Percentiles rank a stretch among this genome's conserved stretches.
Evolutionary conservation across 1,139 yeast species (phyloP).

Genomic region (Scheffersomyces parashehatae): DNA sequence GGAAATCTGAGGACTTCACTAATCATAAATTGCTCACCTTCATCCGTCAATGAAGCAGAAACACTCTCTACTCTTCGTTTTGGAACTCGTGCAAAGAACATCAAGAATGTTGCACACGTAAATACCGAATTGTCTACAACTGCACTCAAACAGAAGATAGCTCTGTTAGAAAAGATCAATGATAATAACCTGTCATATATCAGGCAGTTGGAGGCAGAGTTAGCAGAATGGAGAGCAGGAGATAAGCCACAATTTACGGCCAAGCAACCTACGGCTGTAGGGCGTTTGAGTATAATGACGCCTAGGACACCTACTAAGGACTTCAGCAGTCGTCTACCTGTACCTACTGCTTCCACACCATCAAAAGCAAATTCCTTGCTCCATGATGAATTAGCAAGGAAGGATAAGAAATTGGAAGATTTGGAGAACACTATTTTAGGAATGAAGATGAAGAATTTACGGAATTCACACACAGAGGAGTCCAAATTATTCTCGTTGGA

Average conservation of each 20-base stretch:
- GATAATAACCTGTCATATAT: constrained; percentile 45
- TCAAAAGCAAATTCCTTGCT: constrained; percentile 9
- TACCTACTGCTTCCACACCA: constrained; percentile 11
- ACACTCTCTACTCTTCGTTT: constrained; percentile 78
- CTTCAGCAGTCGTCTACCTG: constrained; percentile 7
- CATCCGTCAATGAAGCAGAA: constrained; percentile 60
- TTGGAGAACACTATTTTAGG: constrained; percentile 38
- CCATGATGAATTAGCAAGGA: constrained; percentile 29
- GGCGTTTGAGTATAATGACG: constrained; percentile 4
- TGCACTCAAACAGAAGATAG: constrained; percentile 52
- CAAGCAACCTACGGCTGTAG: constrained; percentile 7
- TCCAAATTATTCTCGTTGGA: constrained; percentile 42
- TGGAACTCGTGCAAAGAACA: constrained; percentile 76
- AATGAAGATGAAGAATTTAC: constrained; percentile 37
- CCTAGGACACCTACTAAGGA: constrained; percentile 13
- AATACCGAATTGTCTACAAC: constrained; percentile 67
- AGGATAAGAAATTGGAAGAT: constrained; percentile 38
- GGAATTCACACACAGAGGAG: constrained; percentile 46
- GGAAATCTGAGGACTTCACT: constrained; percentile 84
- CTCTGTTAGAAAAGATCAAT: constrained; percentile 49
- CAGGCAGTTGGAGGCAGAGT: constrained; percentile 52
- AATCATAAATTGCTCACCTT: constrained; percentile 77
- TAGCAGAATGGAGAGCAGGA: constrained; percentile 23
- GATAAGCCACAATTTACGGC: constrained; percentile 10
- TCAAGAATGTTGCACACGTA: constrained; percentile 66